Conservation (phyloP, 1,139 yeast genomes). For the Spencermartinsiella ligniputridi region DNA sequence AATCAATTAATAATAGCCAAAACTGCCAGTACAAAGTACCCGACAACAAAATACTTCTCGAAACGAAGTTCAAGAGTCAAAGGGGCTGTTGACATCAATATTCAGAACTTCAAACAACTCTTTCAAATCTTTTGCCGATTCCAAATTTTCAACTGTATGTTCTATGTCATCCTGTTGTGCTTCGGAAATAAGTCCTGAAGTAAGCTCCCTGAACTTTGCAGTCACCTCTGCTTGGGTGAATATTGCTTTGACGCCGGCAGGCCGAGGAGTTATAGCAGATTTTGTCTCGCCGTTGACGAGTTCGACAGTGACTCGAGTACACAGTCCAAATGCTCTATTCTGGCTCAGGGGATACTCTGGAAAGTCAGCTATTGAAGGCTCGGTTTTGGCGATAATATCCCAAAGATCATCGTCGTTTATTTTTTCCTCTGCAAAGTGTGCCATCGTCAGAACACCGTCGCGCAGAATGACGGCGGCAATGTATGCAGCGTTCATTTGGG, state of each 20-base stretch:
- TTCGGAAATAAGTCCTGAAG: constrained; percentile 9
- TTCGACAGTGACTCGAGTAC: constrained; percentile 10
- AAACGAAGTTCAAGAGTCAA: too few relatives aligned
- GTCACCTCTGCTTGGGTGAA: constrained; percentile 8
- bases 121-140: constrained; percentile 2
- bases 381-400: constrained; percentile 10
- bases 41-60: background rate
- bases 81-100: constrained; percentile 9
- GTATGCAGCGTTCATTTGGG: constrained; percentile 16
- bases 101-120: constrained; percentile 5
- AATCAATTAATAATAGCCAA: too few relatives aligned
- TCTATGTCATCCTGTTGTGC: constrained; percentile 8
- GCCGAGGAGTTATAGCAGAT: constrained; percentile 6
- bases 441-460: constrained; percentile 10
- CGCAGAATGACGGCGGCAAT: constrained; percentile 13
- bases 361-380: constrained; percentile 7
- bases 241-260: constrained; percentile 13
- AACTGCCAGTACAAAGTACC: too few relatives aligned
- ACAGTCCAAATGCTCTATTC: constrained; percentile 6
- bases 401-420: constrained; percentile 13
- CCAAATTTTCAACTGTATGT: constrained; percentile 7
- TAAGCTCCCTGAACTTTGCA: constrained; percentile 8
- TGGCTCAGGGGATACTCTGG: constrained; percentile 4
- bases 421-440: constrained; percentile 9
- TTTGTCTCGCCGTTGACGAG: constrained; percentile 2